Percentiles rank a stretch among this genome's conserved stretches.
phyloP scores from a whole-genome alignment of 148 eudicot genomes.

The Amaranthus cruentus region DNA sequence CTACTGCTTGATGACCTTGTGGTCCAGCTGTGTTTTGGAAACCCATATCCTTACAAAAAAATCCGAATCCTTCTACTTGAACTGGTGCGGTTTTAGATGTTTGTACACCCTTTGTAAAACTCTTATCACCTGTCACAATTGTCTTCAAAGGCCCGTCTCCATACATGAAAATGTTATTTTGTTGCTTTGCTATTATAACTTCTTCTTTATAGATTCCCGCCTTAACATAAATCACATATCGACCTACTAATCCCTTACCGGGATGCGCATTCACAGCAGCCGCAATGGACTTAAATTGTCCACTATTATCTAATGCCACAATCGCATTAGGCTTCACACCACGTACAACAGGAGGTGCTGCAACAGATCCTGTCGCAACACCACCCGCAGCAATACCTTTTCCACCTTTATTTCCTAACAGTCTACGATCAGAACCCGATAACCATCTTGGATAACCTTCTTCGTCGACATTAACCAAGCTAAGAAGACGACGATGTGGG shows the following conservation, averaged over 20 bases:
- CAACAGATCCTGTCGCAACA: background rate
- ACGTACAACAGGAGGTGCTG: background rate
- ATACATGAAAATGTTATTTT: conserved; percentile 37
- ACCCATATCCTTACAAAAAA: conserved; percentile 38
- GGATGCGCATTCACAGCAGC: conserved; percentile 44
- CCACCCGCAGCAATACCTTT: conserved; percentile 8
- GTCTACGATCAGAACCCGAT: conserved; percentile 29
- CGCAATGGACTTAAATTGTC: conserved; percentile 38
- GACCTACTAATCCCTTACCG: conserved; percentile 22
- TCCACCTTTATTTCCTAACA: conserved; percentile 22
- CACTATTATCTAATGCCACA: conserved; percentile 58
- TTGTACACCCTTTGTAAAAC: conserved; percentile 13
- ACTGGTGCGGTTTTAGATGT: conserved; percentile 37
- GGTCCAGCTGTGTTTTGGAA: conserved; percentile 58
- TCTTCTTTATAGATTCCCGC: conserved; percentile 49
- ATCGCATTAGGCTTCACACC: conserved; percentile 31
- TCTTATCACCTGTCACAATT: conserved; percentile 38
- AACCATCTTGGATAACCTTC: conserved; percentile 54
- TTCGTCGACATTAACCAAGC: conserved; percentile 13
- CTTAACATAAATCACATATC: conserved; percentile 46
- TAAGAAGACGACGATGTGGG: conserved; percentile 30
- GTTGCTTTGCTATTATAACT: conserved; percentile 30
- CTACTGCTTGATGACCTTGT: conserved; percentile 52
- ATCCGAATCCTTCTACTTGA: conserved; percentile 30
- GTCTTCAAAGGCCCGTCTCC: conserved; percentile 59